phyloP scores from a whole-genome alignment of 345 rosid species.

The Eucalyptus coolabah region DNA sequence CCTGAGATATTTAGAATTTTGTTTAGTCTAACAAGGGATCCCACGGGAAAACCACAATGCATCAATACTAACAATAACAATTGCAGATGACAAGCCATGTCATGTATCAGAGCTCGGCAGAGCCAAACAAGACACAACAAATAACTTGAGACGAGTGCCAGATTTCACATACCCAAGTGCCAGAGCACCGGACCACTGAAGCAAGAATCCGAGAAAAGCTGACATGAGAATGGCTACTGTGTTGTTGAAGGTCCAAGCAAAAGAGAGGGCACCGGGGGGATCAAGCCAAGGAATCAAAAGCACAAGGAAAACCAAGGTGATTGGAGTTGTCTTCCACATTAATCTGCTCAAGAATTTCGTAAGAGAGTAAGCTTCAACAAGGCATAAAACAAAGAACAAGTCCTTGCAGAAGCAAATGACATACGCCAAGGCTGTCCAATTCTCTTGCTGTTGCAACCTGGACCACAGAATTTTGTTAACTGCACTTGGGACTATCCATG shows the following conservation, averaged over 20 bases:
- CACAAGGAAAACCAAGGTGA: constrained; percentile 74
- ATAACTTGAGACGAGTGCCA: neutral
- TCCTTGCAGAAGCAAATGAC: constrained; percentile 6
- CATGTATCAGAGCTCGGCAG: neutral
- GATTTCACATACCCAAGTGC: constrained; percentile 75
- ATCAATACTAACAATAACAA: neutral
- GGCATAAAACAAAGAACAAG: neutral
- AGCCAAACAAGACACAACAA: neutral
- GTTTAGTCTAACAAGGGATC: neutral
- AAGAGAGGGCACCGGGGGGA: constrained; percentile 77
- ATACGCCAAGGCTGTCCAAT: constrained; percentile 91
- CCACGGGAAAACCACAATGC: neutral
- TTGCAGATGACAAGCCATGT: neutral
- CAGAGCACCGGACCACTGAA: constrained; percentile 97
- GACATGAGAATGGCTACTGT: constrained; percentile 56
- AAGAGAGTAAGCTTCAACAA: neutral
- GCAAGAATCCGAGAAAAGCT: constrained; percentile 87
- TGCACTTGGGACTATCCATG: constrained; percentile 95
- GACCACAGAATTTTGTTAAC: constrained; percentile 96
- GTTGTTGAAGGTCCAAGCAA: constrained; percentile 51
- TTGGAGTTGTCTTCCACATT: constrained; percentile 98
- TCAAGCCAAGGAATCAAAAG: constrained; percentile 83
- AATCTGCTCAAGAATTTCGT: constrained; percentile 36
- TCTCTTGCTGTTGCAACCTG: constrained; percentile 78
- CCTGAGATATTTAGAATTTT: neutral